Base-by-base conservation (phyloP, 345 rosid genomes). In the Sonneratia caseolaris region DNA sequence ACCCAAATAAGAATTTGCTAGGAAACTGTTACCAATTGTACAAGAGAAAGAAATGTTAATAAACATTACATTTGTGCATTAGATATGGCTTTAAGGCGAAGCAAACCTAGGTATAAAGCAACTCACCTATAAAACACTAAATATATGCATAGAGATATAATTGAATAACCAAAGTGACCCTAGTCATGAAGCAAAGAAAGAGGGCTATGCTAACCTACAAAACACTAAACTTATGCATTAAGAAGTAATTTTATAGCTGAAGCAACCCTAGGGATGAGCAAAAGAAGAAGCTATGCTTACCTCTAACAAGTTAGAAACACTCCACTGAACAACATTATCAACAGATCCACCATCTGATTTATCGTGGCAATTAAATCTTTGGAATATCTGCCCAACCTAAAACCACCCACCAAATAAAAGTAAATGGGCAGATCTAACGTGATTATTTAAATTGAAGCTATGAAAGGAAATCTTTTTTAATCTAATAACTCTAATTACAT, bases 301-400 rank as follows among this genome's bases (percentile, higher is more conserved):
- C 96, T 89, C 97, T 53, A 89, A 80, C 82, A 93, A 82, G 64
- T 83, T 75, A 7, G 96, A 89, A 72, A 91, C 69, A 82, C 97
- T 91, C 98, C 98, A 91, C 74, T 73, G 85, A 64, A 93, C 95
- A 82, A 88, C 90, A 72, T 93, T 93, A 65, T 84, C 80, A 71
- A 93, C 73, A 24, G 86, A 77, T 75, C 97, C 98, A 70, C 92
- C 86, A 64, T 77, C 77, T 16, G 87, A 75, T 73, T 76, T 81
- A 79, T 85, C 87, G 74, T 68, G 74, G 73, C 94, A 89, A 68
- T 86, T 87, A 71, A 93, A 91, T 75, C 90, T 91, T 83, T 87
- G 93, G 61, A 79, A 93, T 72, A 93, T 82, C 84, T 89, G 97
- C 43, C 98, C 97, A 69, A 91, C 90, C 96, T 93, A 80, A 67